Percentiles rank a stretch among this genome's conserved stretches.
These are phyloP conservation scores for Fraxinus sp. DNA, from an alignment of 305 asterid genomes.

Conservation along the genomic window DNA sequence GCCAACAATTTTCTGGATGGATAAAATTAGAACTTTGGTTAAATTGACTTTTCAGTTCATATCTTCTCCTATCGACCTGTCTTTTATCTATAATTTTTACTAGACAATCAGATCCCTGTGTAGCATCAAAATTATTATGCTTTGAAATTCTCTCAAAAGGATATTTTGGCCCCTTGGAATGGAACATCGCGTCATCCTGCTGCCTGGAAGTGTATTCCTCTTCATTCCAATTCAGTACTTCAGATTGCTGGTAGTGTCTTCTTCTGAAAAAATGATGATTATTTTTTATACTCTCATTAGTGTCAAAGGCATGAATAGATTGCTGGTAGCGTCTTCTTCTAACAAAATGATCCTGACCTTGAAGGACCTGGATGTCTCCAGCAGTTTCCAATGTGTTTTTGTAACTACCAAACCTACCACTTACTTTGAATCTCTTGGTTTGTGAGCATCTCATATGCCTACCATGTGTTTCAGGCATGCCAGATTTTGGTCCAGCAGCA, in stretches of 20 bases:
- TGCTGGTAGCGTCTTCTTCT: conserved; percentile 26
- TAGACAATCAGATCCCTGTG: conserved; percentile 29
- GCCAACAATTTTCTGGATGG: conserved; percentile 30
- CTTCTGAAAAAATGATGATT: conserved; percentile 28
- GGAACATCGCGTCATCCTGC: conserved; percentile 25
- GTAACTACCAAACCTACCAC: conserved; percentile 27
- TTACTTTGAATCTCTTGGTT: conserved; percentile 30
- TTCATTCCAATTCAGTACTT: conserved; percentile 35
- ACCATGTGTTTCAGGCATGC: conserved; percentile 25
- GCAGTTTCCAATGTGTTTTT: conserved; percentile 18
- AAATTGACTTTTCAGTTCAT: conserved; percentile 31
- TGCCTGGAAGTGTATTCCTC: conserved; percentile 29
- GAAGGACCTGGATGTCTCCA: conserved; percentile 22
- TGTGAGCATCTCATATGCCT: conserved; percentile 26
- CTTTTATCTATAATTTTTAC: conserved; percentile 30
- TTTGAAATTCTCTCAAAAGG: conserved; percentile 28
- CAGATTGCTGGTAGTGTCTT: conserved; percentile 33
- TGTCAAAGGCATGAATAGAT: conserved; percentile 21
- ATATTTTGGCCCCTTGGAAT: conserved; percentile 31
- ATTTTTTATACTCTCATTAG: conserved; percentile 23
- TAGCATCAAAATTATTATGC: conserved; percentile 30
- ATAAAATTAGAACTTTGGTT: conserved; percentile 29
- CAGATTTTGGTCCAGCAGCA: conserved; percentile 23
- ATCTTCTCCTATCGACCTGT: conserved; percentile 30
- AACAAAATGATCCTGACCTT: conserved; percentile 31